Evolutionary conservation across 176 grass and related monocot species (phyloP).

Genomic region (Elymus sibiricus): DNA sequence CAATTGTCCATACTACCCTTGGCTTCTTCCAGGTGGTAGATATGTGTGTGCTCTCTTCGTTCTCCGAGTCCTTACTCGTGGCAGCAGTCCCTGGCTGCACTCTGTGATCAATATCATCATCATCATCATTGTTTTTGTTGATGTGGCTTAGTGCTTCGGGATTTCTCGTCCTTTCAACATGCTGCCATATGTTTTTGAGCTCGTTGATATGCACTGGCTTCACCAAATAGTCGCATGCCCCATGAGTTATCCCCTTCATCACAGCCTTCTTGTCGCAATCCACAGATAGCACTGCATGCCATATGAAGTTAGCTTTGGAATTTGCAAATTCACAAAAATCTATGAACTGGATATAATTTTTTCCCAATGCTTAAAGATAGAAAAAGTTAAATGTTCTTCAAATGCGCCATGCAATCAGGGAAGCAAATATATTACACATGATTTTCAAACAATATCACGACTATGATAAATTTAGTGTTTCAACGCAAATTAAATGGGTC

Average conservation of each 20-base stretch:
- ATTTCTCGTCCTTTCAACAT: background rate
- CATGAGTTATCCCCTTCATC: background rate
- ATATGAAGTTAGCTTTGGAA: background rate
- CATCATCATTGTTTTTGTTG: background rate
- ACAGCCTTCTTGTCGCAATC: background rate
- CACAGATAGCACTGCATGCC: background rate
- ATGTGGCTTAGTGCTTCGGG: background rate
- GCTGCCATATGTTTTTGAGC: background rate
- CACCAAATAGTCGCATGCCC: background rate
- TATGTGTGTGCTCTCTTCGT: background rate
- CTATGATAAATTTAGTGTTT: background rate
- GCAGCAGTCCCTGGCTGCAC: background rate
- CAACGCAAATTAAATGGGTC: background rate
- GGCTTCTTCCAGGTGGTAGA: slow-evolving; percentile 21
- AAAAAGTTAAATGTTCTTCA: background rate
- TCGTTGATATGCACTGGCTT: background rate
- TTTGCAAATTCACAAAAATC: background rate
- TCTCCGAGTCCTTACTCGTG: slow-evolving; percentile 24
- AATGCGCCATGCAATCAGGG: too few relatives aligned
- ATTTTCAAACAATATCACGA: background rate
- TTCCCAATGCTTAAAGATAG: background rate
- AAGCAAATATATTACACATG: background rate
- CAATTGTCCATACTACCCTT: slow-evolving; percentile 46
- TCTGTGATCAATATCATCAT: background rate
- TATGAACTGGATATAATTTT: too few relatives aligned